A percentile compares a stretch with the other conserved stretches of the same genome.
Evolutionary conservation across 1,284 basidiomycete species (phyloP).

Genomic region (Bondarzewia mesenterica): DNA sequence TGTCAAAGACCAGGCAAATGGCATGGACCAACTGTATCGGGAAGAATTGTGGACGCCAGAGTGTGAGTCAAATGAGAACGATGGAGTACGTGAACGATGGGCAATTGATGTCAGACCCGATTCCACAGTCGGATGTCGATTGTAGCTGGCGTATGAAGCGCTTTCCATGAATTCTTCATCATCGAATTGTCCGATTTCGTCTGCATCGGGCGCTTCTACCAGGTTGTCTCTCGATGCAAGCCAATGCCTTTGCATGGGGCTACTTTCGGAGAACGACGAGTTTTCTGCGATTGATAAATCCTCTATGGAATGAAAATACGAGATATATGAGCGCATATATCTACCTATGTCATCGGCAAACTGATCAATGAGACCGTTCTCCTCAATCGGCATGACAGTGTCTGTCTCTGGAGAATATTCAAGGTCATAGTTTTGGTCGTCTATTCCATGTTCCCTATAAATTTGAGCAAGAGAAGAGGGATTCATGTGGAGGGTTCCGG

Average conservation of each 20-base stretch:
- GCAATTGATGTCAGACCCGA: no score
- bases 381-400: slow-evolving; percentile 7
- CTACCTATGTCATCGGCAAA: slow-evolving; percentile 32
- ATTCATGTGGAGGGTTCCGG: no score
- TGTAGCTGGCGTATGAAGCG: background rate
- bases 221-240: background rate
- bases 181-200: background rate
- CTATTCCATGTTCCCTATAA: no score
- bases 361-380: background rate
- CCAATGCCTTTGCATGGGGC: background rate
- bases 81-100: no score
- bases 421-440: background rate
- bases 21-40: no score
- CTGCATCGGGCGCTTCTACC: background rate
- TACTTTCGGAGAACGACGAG: slow-evolving; percentile 31
- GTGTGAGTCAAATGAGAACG: no score
- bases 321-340: slow-evolving; percentile 34
- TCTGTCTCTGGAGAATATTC: background rate
- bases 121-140: no score
- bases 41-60: no score
- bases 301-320: background rate
- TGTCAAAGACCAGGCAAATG: no score
- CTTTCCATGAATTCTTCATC: background rate
- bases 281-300: slow-evolving; percentile 19
- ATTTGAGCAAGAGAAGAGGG: no score